Base-by-base conservation (phyloP, 345 rosid species). In the Triadica sebifera region DNA sequence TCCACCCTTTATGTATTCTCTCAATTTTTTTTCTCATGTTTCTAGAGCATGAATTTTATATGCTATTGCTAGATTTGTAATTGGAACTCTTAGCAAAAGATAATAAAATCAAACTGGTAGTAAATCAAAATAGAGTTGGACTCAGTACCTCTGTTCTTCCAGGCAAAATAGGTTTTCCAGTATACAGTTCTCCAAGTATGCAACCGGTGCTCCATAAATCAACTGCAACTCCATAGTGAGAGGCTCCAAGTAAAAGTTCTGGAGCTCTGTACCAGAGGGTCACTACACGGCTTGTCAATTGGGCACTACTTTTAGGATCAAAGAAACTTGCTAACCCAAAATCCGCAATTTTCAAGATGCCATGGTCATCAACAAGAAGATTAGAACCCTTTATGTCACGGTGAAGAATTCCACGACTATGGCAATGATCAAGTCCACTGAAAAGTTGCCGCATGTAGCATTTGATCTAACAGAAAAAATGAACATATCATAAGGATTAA, bases 241-340 rank as follows among this genome's bases (percentile, higher is more conserved):
- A 80, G 74, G 98, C 90, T 77, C 99, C 99, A 64, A 95, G 95
- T 29, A 95, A 86, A 77, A 95, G 98, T 82, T 95, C 98, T 0
- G 99, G 99, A 3, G 98, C 98, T 78, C 99, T 82, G 85, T 95
- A 95, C 99, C 99, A 95, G 51, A 95, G 97, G 34, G 98, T 95
- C 82, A 95, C 98, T 59, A 95, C 99, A 38, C 99, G 96, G 78
- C 96, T 93, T 19, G 99, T 95, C 87, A 93, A 75, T 2, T 87
- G 91, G 67, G 74, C 80, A 4, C 74, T 84, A 41, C 88, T 74
- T 19, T 77, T 69, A 43, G 98, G 92, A 75, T 93, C 81, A 59
- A 86, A 95, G 83, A 85, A 83, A 70, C 89, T 91, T 47, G 99
- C 96, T 66, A 95, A 75, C 51, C 99, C 99, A 65, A 95, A 95